Evolutionary conservation across 305 asterid genomes (phyloP).

Genomic region (Fraxinus nigra): DNA sequence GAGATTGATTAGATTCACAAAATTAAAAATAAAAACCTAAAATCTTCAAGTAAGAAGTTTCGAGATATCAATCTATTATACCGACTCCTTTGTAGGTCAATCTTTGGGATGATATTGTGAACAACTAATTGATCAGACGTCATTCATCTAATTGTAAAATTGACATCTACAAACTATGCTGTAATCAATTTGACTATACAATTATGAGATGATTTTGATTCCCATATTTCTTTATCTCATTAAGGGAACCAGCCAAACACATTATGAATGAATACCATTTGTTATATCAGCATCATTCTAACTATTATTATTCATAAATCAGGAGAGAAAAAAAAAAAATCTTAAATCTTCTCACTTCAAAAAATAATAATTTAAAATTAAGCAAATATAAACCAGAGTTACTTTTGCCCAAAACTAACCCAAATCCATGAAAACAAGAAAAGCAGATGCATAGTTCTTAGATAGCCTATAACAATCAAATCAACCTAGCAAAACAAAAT

Average conservation of each 20-base stretch:
- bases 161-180: not conserved
- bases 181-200: not conserved
- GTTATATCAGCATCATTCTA: not conserved
- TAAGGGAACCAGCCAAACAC: not conserved
- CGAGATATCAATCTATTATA: not conserved
- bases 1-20: not conserved
- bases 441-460: not conserved
- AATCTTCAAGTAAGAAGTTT: not conserved
- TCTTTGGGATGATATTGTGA: not conserved
- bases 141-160: not conserved
- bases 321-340: not conserved
- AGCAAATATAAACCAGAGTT: not conserved
- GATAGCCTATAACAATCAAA: not conserved
- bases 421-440: not conserved
- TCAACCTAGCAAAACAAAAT: not conserved
- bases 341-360: not conserved
- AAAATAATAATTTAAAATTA: not conserved
- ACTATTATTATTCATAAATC: not conserved
- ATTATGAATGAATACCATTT: not conserved
- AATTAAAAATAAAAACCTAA: not conserved
- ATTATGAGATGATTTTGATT: not conserved
- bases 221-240: not conserved
- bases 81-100: not conserved
- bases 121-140: not conserved
- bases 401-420: not conserved